phyloP scores from a whole-genome alignment of 495 filamentous ascomycete genomes.

The Neurospora sp. region DNA sequence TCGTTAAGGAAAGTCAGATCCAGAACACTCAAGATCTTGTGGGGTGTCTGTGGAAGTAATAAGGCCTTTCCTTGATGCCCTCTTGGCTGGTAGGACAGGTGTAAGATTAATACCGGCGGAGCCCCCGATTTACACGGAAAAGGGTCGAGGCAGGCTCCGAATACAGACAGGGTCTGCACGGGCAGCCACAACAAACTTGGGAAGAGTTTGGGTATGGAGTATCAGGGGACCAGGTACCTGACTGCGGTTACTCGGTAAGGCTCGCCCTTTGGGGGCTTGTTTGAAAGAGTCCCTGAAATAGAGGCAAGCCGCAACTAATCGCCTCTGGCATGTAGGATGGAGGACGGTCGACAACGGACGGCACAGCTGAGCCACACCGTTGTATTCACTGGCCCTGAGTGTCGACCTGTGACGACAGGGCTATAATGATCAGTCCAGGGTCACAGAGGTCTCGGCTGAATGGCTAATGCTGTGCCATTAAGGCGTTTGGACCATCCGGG shows the following conservation, averaged over 20 bases:
- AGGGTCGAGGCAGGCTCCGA: constrained; percentile 40
- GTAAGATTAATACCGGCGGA: constrained; percentile 42
- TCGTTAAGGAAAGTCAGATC: neutral
- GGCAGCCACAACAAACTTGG: constrained; percentile 22
- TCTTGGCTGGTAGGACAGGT: constrained; percentile 36
- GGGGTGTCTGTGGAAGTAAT: constrained; percentile 35
- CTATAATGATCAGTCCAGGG: constrained; percentile 31
- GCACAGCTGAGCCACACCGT: constrained; percentile 41
- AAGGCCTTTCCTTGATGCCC: constrained; percentile 32
- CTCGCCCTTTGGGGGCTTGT: constrained; percentile 22
- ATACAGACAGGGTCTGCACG: constrained; percentile 33
- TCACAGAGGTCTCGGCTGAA: constrained; percentile 42
- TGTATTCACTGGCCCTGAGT: constrained; percentile 9
- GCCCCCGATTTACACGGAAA: constrained; percentile 35
- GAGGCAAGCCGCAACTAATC: constrained; percentile 32
- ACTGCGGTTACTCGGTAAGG: constrained; percentile 21
- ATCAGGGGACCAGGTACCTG: constrained; percentile 31
- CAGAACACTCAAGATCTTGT: constrained; percentile 13
- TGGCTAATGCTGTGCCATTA: constrained; percentile 43
- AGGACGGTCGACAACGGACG: constrained; percentile 21
- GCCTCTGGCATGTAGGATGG: constrained; percentile 29
- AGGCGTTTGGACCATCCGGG: constrained; percentile 34
- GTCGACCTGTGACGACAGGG: constrained; percentile 22
- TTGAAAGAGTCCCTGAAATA: constrained; percentile 27
- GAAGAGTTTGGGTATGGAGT: constrained; percentile 2